phyloP scores from a whole-genome alignment of 331 rosid species.

The Acacia concinna region DNA sequence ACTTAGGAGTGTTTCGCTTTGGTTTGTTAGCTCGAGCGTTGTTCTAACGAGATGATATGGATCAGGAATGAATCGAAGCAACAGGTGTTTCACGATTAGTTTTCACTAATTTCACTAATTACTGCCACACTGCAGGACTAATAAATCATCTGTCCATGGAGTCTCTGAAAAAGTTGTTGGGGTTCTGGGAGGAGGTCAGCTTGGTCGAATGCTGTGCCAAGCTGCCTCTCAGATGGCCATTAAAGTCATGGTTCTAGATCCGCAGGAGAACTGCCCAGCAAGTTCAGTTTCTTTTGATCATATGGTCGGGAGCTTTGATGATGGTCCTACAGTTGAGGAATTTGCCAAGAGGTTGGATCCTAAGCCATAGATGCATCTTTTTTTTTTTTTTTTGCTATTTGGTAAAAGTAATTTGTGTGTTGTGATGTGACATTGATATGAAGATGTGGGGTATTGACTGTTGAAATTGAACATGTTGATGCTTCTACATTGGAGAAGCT shows the following conservation, averaged over 20 bases:
- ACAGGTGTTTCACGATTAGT: too few relatives aligned
- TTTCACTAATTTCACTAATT: neutral
- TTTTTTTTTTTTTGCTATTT: neutral
- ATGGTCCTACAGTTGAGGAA: conserved; percentile 61
- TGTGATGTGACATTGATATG: conserved; percentile 33
- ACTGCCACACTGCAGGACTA: conserved; percentile 35
- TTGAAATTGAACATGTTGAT: conserved; percentile 92
- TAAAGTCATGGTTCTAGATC: conserved; percentile 75
- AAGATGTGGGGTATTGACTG: conserved; percentile 85
- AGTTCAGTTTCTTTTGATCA: conserved; percentile 61
- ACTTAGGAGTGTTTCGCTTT: too few relatives aligned
- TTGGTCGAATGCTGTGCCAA: conserved; percentile 82
- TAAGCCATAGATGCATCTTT: too few relatives aligned
- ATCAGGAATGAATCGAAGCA: too few relatives aligned
- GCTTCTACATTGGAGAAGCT: conserved; percentile 86
- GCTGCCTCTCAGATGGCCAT: conserved; percentile 87
- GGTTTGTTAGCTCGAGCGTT: too few relatives aligned
- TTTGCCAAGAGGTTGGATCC: conserved; percentile 72
- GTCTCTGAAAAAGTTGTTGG: conserved; percentile 72
- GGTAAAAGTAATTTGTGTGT: conserved; percentile 19
- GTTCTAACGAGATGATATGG: too few relatives aligned
- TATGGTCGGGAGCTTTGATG: conserved; percentile 87
- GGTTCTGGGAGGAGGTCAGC: conserved; percentile 51
- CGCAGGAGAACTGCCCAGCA: conserved; percentile 76
- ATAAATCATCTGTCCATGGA: conserved; percentile 58